These are phyloP conservation scores for Wickerhamomyces xylosicus DNA, from an alignment of 805 yeast genomes.

Conservation along the genomic window DNA sequence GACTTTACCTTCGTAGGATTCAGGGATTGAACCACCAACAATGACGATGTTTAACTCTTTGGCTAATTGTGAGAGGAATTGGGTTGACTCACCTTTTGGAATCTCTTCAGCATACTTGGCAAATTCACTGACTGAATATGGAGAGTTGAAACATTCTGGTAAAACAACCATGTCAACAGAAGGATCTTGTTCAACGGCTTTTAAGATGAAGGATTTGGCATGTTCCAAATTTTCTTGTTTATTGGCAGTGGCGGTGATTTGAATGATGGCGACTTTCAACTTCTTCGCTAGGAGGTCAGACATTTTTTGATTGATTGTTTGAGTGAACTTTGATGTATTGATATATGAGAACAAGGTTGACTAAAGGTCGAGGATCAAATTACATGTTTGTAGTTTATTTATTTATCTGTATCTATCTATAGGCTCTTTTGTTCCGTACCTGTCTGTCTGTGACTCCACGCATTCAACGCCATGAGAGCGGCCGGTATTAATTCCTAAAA, in stretches of 20 bases:
- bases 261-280: conserved; percentile 75
- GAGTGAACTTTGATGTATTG: no score
- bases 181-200: conserved; percentile 48
- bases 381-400: no score
- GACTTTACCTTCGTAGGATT: conserved; percentile 42
- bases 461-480: no score
- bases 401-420: no score
- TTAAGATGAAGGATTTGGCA: conserved; percentile 51
- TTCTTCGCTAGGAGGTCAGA: conserved; percentile 26
- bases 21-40: conserved; percentile 94
- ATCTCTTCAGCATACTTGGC: conserved; percentile 82
- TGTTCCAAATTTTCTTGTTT: conserved; percentile 67
- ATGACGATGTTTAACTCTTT: conserved; percentile 50
- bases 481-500: no score
- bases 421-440: no score
- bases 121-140: conserved; percentile 82
- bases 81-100: conserved; percentile 62
- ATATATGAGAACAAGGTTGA: no score
- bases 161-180: conserved; percentile 74
- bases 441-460: no score
- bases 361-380: no score
- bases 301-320: conserved; percentile 4
- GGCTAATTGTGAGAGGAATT: conserved; percentile 59
- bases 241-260: conserved; percentile 59
- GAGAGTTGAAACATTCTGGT: conserved; percentile 96